phyloP scores from a whole-genome alignment of 495 filamentous ascomycete species.

The Neurospora sp. region DNA sequence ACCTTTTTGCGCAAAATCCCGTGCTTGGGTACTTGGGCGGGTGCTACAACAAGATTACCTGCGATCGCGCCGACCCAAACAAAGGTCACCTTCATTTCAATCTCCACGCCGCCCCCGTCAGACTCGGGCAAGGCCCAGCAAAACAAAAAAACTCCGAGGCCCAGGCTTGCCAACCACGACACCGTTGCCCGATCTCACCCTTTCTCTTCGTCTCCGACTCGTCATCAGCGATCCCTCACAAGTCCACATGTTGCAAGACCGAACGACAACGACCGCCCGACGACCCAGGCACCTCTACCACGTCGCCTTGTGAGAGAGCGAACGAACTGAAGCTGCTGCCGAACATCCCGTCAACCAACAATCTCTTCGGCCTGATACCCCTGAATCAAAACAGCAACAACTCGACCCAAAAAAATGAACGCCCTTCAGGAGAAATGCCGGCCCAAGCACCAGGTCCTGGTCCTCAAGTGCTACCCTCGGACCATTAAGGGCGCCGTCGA shows the following conservation, averaged over 20 bases:
- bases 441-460: conserved; percentile 86
- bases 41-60: neutral
- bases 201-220: neutral
- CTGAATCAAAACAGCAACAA: neutral
- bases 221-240: neutral
- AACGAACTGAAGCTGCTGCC: neutral
- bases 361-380: neutral
- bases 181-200: neutral
- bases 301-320: neutral
- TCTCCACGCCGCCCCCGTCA: neutral
- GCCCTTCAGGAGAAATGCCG: conserved; percentile 52
- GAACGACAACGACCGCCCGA: neutral
- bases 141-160: neutral
- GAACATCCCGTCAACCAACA: neutral
- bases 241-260: neutral
- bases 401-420: conserved; percentile 34
- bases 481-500: conserved; percentile 81
- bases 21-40: neutral
- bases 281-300: neutral
- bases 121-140: neutral
- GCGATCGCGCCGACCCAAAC: neutral
- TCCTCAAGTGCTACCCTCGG: conserved; percentile 87
- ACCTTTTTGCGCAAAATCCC: neutral
- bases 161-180: neutral
- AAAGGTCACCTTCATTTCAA: conserved; percentile 1